phyloP scores from a whole-genome alignment of 441 rosid species.

The Viola pubescens region DNA sequence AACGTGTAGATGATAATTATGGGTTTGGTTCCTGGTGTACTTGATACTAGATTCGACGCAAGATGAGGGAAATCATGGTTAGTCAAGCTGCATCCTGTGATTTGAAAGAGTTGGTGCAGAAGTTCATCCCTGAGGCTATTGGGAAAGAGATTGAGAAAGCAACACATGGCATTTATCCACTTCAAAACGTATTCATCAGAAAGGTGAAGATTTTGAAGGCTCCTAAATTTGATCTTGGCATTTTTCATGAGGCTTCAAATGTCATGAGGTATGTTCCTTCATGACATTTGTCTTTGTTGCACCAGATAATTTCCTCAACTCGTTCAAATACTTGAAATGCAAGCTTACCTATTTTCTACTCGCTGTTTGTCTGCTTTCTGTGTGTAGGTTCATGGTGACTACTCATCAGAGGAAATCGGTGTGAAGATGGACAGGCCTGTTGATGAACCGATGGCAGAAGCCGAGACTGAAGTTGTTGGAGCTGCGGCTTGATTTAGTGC shows the following conservation, averaged over 20 bases:
- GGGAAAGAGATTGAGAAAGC: constrained; percentile 67
- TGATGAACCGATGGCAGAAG: constrained; percentile 49
- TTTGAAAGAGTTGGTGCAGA: constrained; percentile 48
- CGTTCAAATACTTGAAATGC: neutral
- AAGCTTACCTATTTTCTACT: neutral
- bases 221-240: constrained; percentile 79
- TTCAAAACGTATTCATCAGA: constrained; percentile 65
- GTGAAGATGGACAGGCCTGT: constrained; percentile 72
- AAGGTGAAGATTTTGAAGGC: constrained; percentile 73
- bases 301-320: neutral
- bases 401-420: constrained; percentile 71
- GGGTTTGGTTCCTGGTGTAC: neutral
- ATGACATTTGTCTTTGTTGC: neutral
- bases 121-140: constrained; percentile 57
- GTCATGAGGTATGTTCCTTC: constrained; percentile 32
- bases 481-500: constrained; percentile 7
- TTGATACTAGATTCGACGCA: constrained; percentile 44
- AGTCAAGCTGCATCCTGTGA: constrained; percentile 63
- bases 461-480: constrained; percentile 16
- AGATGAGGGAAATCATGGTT: constrained; percentile 65
- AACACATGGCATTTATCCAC: constrained; percentile 51
- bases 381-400: constrained; percentile 69
- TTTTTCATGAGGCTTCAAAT: too few relatives aligned
- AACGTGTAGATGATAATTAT: neutral
- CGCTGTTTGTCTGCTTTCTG: neutral